Evolutionary conservation across 345 rosid genomes (phyloP).

Genomic region (Anacardium occidentale): DNA sequence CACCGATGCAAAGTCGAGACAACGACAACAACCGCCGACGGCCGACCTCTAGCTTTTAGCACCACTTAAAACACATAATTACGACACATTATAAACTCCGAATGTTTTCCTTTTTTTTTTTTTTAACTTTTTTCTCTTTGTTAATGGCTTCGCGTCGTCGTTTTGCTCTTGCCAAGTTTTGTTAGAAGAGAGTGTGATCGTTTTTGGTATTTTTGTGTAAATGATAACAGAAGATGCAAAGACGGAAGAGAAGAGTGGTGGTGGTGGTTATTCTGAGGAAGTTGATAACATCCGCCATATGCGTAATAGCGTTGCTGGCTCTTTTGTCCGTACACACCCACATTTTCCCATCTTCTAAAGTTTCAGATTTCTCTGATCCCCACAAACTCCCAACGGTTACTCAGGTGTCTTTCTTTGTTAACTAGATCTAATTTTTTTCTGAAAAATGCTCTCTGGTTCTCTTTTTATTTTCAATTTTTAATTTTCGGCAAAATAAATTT

Average conservation of each 20-base stretch:
- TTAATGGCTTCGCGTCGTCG: background rate
- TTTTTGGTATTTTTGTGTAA: too few species aligned
- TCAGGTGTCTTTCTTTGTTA: conserved; percentile 24
- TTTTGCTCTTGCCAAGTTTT: background rate
- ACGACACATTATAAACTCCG: background rate
- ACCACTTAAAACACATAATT: background rate
- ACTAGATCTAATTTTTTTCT: background rate
- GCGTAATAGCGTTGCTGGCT: conserved; percentile 47
- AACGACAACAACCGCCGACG: background rate
- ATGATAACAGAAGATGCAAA: conserved; percentile 26
- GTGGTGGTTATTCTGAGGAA: conserved; percentile 34
- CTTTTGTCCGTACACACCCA: conserved; percentile 53
- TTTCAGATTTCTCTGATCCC: conserved; percentile 45
- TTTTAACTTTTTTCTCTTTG: too few species aligned
- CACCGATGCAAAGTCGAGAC: background rate
- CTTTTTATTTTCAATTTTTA: background rate
- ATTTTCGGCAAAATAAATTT: background rate
- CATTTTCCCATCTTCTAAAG: conserved; percentile 48
- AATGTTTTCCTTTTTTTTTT: too few species aligned
- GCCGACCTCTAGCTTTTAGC: background rate
- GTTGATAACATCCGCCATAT: conserved; percentile 58
- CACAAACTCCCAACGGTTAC: conserved; percentile 42
- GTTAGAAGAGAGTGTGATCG: background rate
- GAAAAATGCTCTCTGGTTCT: conserved; percentile 4
- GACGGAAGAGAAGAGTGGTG: conserved; percentile 50